These are phyloP conservation scores for Colletotrichum falcatum DNA, from an alignment of 2,329 filamentous ascomycete genomes.

Conservation along the genomic window DNA sequence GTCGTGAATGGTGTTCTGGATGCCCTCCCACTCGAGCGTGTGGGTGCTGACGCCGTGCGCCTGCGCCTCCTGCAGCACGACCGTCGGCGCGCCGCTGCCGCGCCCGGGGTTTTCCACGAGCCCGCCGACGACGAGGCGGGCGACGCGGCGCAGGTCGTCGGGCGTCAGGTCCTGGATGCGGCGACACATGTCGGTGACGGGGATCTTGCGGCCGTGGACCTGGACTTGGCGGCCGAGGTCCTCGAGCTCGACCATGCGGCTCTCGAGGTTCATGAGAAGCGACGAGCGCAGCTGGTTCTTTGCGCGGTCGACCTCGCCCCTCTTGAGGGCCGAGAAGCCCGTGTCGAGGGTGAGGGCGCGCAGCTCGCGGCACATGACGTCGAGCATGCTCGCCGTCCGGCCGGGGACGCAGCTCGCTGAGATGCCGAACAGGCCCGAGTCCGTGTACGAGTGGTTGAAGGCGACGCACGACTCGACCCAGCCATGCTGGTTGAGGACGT, in stretches of 20 bases:
- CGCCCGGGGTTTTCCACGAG: conserved; percentile 78
- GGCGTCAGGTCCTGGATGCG: conserved; percentile 87
- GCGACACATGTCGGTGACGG: conserved; percentile 91
- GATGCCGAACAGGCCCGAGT: conserved; percentile 95
- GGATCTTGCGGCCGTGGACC: conserved; percentile 93
- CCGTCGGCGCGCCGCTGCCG: conserved; percentile 90
- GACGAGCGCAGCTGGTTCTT: conserved; percentile 96
- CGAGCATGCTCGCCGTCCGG: conserved; percentile 85
- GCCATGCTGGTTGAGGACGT: conserved; percentile 95
- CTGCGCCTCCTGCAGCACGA: conserved; percentile 93
- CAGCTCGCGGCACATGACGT: conserved; percentile 94
- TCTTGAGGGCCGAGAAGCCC: conserved; percentile 78
- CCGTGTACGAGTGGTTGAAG: conserved; percentile 98
- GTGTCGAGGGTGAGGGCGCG: conserved; percentile 80
- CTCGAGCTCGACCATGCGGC: conserved; percentile 96
- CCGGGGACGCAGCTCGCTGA: conserved; percentile 85
- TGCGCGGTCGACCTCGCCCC: conserved; percentile 85
- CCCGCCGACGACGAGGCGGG: conserved; percentile 81
- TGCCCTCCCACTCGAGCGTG: conserved; percentile 85
- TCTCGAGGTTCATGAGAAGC: conserved; percentile 97
- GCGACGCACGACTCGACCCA: conserved; percentile 97
- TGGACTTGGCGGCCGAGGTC: conserved; percentile 95
- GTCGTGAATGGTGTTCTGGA: conserved; percentile 84
- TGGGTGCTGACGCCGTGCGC: conserved; percentile 75
- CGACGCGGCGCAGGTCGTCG: conserved; percentile 84